phyloP scores from a whole-genome alignment of 2,329 filamentous ascomycete species.

The Aspergillus floridensis region DNA sequence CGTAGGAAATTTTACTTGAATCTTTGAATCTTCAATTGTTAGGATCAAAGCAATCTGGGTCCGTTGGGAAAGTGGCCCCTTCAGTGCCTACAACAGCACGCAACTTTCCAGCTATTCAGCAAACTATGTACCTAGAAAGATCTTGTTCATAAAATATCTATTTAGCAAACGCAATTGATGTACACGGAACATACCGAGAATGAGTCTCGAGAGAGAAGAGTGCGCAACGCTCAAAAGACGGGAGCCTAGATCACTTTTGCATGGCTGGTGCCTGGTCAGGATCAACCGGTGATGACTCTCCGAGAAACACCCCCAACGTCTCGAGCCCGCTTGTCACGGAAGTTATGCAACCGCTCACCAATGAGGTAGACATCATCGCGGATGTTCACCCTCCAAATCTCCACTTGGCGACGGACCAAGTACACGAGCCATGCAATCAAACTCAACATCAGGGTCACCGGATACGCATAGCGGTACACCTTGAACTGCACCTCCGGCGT shows the following conservation, averaged over 20 bases:
- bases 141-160: background rate
- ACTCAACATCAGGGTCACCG: constrained; percentile 56
- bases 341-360: constrained; percentile 92
- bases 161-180: background rate
- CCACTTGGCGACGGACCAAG: constrained; percentile 55
- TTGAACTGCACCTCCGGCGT: constrained; percentile 35
- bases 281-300: constrained; percentile 38
- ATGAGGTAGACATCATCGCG: constrained; percentile 95
- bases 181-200: constrained; percentile 5
- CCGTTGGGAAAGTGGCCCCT: no score
- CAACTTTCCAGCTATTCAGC: background rate
- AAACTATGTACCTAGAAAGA: no score
- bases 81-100: no score
- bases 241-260: background rate
- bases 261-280: background rate
- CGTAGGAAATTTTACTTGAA: no score
- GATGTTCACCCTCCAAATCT: constrained; percentile 75
- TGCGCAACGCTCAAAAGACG: background rate
- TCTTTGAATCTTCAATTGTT: no score
- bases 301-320: constrained; percentile 37
- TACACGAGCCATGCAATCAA: constrained; percentile 48
- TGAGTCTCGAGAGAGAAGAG: background rate
- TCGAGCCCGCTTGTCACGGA: constrained; percentile 60
- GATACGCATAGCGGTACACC: constrained; percentile 71
- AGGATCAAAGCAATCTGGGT: no score